Conservation (phyloP, 1,139 yeast genomes). For the Saccharomyces hybrid region DNA sequence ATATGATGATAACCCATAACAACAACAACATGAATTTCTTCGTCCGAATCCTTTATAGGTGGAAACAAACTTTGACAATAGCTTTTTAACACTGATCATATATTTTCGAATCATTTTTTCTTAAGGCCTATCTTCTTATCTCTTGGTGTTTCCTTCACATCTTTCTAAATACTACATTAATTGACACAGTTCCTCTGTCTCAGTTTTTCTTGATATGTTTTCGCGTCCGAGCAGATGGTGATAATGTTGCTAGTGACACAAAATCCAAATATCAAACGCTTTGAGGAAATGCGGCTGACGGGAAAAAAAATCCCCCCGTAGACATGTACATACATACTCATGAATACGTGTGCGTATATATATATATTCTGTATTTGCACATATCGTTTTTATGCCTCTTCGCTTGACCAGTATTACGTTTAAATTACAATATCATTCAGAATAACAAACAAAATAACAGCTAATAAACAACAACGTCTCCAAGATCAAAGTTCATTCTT, state of each 20-base stretch:
- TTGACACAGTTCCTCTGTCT: too few relatives aligned
- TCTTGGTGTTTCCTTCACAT: too few relatives aligned
- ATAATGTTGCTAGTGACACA: neutral
- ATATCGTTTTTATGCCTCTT: neutral
- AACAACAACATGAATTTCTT: slow-evolving; percentile 43
- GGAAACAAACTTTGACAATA: slow-evolving; percentile 34
- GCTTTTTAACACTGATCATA: slow-evolving; percentile 30
- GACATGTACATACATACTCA: neutral
- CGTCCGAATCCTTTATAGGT: slow-evolving; percentile 36
- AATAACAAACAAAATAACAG: neutral
- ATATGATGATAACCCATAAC: slow-evolving; percentile 36
- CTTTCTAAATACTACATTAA: too few relatives aligned
- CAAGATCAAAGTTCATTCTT: neutral
- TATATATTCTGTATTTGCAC: neutral
- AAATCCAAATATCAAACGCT: neutral
- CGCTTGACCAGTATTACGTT: neutral
- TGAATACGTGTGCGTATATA: too few relatives aligned
- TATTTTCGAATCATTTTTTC: neutral
- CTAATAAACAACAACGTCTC: neutral
- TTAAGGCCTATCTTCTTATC: too few relatives aligned
- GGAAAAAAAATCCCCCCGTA: neutral
- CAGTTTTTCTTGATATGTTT: neutral
- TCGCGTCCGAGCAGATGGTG: neutral
- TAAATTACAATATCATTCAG: neutral
- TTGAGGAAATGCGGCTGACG: neutral